phyloP scores from a whole-genome alignment of 176 grass and related monocot species.

The Paspalum notatum region DNA sequence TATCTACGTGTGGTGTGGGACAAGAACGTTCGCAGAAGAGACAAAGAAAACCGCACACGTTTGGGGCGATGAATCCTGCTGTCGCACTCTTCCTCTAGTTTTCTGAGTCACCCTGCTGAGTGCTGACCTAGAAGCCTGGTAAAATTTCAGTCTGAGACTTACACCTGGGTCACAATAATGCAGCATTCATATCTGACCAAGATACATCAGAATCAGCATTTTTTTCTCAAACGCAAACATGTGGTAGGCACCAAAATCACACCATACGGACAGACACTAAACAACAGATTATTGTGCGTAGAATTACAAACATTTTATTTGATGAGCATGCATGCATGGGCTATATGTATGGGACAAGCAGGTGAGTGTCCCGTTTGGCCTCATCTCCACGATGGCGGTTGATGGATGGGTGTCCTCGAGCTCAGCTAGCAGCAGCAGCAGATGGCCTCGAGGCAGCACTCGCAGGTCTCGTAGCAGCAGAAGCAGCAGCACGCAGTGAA shows the following conservation, averaged over 20 bases:
- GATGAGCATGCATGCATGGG: background rate
- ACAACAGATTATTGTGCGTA: background rate
- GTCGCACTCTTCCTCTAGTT: too few species aligned
- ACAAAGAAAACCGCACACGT: too few species aligned
- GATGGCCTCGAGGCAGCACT: slow-evolving; percentile 58
- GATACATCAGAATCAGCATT: background rate
- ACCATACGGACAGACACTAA: slow-evolving; percentile 1
- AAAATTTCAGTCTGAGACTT: background rate
- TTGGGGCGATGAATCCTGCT: too few species aligned
- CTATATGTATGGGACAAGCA: background rate
- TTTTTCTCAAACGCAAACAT: background rate
- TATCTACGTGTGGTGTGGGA: too few species aligned
- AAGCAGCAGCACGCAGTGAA: slow-evolving; percentile 61
- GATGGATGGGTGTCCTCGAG: background rate
- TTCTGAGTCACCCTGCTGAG: too few species aligned
- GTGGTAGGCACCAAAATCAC: background rate
- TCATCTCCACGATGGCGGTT: slow-evolving; percentile 8
- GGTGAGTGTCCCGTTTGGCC: slow-evolving; percentile 5
- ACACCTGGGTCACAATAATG: background rate
- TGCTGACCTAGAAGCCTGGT: background rate
- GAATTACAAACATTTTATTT: slow-evolving; percentile 34
- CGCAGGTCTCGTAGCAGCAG: slow-evolving; percentile 65
- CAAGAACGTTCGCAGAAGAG: too few species aligned
- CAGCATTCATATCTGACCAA: background rate
- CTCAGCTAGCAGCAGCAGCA: slow-evolving; percentile 54